Base-by-base conservation (phyloP, 2,329 filamentous ascomycete genomes). In the Xylariaceae sp. region DNA sequence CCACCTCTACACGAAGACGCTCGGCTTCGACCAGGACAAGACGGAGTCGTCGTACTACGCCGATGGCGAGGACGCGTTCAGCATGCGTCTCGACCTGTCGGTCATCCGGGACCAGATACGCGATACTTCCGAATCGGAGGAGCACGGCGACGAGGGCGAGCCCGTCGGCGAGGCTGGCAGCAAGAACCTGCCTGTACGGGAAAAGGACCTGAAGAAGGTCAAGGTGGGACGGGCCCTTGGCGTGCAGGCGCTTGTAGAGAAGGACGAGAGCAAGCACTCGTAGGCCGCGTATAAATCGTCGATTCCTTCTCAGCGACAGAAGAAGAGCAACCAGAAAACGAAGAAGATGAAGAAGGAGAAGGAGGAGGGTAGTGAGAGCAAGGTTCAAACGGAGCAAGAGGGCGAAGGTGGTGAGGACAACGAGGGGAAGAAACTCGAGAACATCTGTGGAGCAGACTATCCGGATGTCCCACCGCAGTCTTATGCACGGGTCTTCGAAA, bases 51-150 rank as follows among this genome's bases (percentile, higher is more conserved):
- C 93, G 78, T 96, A 96, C 83, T 99, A 99, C 74, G 95, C 95
- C 56, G 95, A 99, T 74, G 94, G 94, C 58, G 95, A 99, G 79
- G 92, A 99, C 78, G 95, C 95, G 33, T 96, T 87, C 73, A 90
- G 87, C 71, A 99, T 99, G 95, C 88, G 87, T 62, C 90, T 96
- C 74, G 89, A 98, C 69, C 82, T 99, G 39, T 75, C 77, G 2
- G 76, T 79, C 47, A 72, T 88, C 40, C 77, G 80, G 51, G 78
- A 83, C 57, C 79, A 82, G 64, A 81, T 90, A 71, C 74, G 79
- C 60, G 77, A 79, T 56, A 76, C 66, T 21, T 53, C 78, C 70
- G 69, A 79, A 50, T 73, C 75, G 19, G 71, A 75, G 53, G 76
- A 74, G 55, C 76, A 79, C 12, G 62, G 3, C 4, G 69, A 91